Percentiles rank a stretch among this genome's conserved stretches.
Conservation (phyloP, 225 moss, liverwort and hornwort genomes). For the Marchantia paleacea region DNA sequence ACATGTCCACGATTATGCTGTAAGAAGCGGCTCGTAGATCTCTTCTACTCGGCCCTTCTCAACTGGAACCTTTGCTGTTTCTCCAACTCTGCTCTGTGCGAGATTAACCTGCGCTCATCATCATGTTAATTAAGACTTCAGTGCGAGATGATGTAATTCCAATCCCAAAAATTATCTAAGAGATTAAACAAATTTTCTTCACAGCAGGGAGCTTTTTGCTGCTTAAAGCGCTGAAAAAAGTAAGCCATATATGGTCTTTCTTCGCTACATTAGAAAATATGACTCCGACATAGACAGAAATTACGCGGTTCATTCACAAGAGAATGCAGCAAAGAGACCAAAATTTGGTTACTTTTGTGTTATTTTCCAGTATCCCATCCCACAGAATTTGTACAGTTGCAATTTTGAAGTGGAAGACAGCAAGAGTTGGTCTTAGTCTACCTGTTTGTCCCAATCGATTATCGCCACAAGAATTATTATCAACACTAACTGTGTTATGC, state of each 20-base stretch:
- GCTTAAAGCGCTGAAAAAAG: neutral
- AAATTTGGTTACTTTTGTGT: no score
- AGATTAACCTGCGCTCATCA: neutral
- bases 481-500: neutral
- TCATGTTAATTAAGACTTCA: neutral
- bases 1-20: neutral
- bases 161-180: no score
- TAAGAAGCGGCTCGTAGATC: constrained; percentile 2
- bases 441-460: constrained; percentile 12
- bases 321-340: no score
- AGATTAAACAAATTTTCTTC: no score
- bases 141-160: no score
- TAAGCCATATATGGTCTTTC: no score
- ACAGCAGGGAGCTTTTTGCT: neutral
- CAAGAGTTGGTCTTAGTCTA: neutral
- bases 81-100: neutral
- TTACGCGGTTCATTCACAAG: no score
- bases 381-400: no score
- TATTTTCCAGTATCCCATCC: no score
- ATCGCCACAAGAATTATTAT: neutral
- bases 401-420: neutral
- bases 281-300: no score
- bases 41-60: neutral
- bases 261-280: no score
- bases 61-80: neutral